Evolutionary conservation across 2,329 filamentous ascomycete genomes (phyloP), one percentile per base, ranked within the genome.

Genomic region (Knoxdaviesia proteae): DNA sequence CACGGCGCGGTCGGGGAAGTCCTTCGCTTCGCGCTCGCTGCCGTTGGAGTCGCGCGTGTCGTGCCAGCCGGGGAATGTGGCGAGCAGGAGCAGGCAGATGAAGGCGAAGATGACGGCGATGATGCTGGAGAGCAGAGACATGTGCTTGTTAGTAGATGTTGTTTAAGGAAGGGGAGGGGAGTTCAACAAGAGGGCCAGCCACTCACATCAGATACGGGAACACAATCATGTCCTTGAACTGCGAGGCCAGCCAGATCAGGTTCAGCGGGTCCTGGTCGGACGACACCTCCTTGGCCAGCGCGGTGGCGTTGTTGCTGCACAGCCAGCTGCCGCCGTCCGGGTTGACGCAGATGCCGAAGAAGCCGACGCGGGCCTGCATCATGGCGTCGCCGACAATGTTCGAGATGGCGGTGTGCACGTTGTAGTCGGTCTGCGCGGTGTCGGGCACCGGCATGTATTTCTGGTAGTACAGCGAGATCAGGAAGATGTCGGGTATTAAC

Each of bases 151-250:
- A 36, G 5, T 42, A 3, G 6, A 8, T 41, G 9, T 39, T 29
- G 36, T 29, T 33, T 32, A 33, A n/a, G 7, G 34, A 7, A 6
- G 6, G 34, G 8, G 5, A 5, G 31, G 38, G 29, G 6, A 51
- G 8, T 11, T 20, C 20, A 20, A 20, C 20, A 20, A 20, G 20
- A 20, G 2, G 20, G 20, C 2, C 20, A 9, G 10, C 11, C 10
- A 66, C 82, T 67, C 60, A 90, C 81, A 98, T 79, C 20, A 98
- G 65, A 56, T 96, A 98, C 7, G 90, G 90, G 58, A 98, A 98
- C 38, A 98, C 88, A 57, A 98, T 90, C 62, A 87, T 88, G 60
- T 96, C 86, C 61, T 96, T 96, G 65, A 98, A 98, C 50, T 93
- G 93, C 52, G 80, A 79, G 30, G 90, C 88, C 44, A 98, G 74